A percentile compares a stretch with the other conserved stretches of the same genome.
phyloP scores from a whole-genome alignment of 1,284 basidiomycete species.

The Malassezia japonica region DNA sequence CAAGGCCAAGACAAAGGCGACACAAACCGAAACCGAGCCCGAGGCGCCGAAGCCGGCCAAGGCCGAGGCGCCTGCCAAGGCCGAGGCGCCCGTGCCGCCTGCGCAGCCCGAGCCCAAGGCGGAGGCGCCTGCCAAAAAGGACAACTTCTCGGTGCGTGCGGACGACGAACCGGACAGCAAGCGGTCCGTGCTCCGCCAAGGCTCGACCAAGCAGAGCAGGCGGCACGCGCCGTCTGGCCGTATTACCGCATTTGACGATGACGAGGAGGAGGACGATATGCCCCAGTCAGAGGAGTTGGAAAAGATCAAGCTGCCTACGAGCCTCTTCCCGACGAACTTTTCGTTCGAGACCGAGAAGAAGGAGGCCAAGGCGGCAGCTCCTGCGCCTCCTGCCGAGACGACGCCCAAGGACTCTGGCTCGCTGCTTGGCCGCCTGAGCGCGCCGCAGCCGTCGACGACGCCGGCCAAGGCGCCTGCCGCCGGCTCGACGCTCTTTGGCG shows the following conservation, averaged over 20 bases:
- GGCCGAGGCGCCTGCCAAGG: not conserved
- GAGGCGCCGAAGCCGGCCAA: not conserved
- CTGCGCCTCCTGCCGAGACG: not conserved
- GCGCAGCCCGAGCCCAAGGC: not conserved
- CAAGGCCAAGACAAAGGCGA: not conserved
- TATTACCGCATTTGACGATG: slow-evolving; percentile 38
- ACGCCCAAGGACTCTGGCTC: not conserved
- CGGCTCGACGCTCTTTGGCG: slow-evolving; percentile 6
- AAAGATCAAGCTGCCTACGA: slow-evolving; percentile 43
- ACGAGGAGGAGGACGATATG: slow-evolving; percentile 32
- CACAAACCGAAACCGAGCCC: too few species aligned
- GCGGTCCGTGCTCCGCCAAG: slow-evolving; percentile 39
- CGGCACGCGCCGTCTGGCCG: slow-evolving; percentile 40
- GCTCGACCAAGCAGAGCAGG: slow-evolving; percentile 31
- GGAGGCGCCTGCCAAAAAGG: slow-evolving; percentile 14
- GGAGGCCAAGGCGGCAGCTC: not conserved
- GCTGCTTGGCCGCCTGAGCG: slow-evolving; percentile 4
- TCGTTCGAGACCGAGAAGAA: slow-evolving; percentile 22
- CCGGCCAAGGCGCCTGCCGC: slow-evolving; percentile 15
- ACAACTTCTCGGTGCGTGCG: slow-evolving; percentile 29
- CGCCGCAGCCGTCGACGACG: slow-evolving; percentile 13
- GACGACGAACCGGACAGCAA: slow-evolving; percentile 21
- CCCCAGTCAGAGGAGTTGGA: slow-evolving; percentile 24
- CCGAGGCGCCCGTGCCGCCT: not conserved
- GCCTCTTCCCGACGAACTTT: slow-evolving; percentile 38